phyloP scores from a whole-genome alignment of 1,139 yeast species.

The Hyphopichia khmerensis region DNA sequence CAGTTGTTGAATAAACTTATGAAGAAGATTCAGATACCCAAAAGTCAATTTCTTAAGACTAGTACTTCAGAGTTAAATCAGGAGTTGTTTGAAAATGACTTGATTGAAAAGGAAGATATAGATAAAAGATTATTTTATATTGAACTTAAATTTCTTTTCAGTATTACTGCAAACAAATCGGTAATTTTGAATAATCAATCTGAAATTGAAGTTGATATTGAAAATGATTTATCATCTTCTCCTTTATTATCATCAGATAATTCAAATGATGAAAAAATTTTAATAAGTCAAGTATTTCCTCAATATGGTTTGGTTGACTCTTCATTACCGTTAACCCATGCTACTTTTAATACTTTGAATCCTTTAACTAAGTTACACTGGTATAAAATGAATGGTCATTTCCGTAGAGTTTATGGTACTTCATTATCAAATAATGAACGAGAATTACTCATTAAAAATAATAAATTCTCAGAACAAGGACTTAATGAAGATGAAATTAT shows the following conservation, averaged over 20 bases:
- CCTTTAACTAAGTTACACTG: conserved; percentile 36
- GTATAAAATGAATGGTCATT: conserved; percentile 20
- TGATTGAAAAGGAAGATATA: conserved; percentile 21
- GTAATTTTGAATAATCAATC: conserved; percentile 1
- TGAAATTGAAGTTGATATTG: neutral
- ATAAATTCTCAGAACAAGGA: conserved; percentile 27
- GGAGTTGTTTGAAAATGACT: conserved; percentile 15
- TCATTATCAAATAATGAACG: conserved; percentile 27
- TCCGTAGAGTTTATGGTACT: conserved; percentile 2
- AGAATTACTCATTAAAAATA: conserved; percentile 28
- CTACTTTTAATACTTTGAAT: conserved; percentile 37
- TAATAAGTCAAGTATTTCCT: conserved; percentile 43
- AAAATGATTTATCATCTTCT: neutral
- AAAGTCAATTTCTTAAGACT: conserved; percentile 16
- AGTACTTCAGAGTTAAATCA: conserved; percentile 23
- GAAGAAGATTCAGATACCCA: conserved; percentile 20
- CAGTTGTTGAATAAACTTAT: conserved; percentile 33
- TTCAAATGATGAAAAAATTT: conserved; percentile 25
- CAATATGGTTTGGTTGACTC: conserved; percentile 37
- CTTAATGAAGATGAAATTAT: conserved; percentile 12
- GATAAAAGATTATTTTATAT: conserved; percentile 27
- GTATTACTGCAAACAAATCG: conserved; percentile 16
- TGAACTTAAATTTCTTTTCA: conserved; percentile 20
- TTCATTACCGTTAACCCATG: conserved; percentile 29
- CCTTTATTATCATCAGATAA: neutral